Base-by-base conservation (phyloP, 306 rosid genomes). In the Cicer bijugum region DNA sequence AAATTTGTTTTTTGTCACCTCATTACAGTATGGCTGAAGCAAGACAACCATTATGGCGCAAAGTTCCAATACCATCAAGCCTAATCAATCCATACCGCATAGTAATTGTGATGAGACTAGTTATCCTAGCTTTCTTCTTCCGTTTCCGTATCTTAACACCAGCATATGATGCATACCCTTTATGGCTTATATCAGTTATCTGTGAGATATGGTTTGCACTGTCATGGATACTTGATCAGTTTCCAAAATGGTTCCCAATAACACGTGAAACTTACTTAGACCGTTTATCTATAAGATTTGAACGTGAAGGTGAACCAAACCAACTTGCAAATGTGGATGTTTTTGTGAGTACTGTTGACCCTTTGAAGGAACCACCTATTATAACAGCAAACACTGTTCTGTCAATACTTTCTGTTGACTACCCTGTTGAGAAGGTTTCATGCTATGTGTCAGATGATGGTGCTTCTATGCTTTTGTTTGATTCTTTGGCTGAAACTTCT, bases 151-250 rank as follows among this genome's bases (percentile, higher is more conserved):
- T 85, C 80, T 51, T 79, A 73, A 85, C 83, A 11, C 88, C 88
- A 8, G 88, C 84, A 51, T 75, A 88, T 12, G 91, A 94, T 35
- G 98, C 98, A 72, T 75, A 76, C 15, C 62, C 96, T 85, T 63
- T 94, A 69, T 94, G 98, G 97, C 75, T 89, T 0, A 88, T 91
- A 88, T 94, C 98, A 9, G 90, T 94, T 2, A 62, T 91, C 9
- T 94, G 96, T 64, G 98, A 94, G 81, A 71, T 91, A 72, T 94
- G 98, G 98, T 94, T 94, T 72, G 97, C 96, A 44, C 65, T 94
- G 66, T 91, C 98, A 40, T 91, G 98, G 98, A 85, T 94, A 38
- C 92, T 91, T 7, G 98, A 94, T 63, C 98, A 94, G 69, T 83
- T 85, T 77, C 97, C 97, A 5, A 94, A 94, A 79, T 83, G 95